Base-by-base conservation (phyloP, 2,329 filamentous ascomycete species). In the Coniochaeta prunicola region DNA sequence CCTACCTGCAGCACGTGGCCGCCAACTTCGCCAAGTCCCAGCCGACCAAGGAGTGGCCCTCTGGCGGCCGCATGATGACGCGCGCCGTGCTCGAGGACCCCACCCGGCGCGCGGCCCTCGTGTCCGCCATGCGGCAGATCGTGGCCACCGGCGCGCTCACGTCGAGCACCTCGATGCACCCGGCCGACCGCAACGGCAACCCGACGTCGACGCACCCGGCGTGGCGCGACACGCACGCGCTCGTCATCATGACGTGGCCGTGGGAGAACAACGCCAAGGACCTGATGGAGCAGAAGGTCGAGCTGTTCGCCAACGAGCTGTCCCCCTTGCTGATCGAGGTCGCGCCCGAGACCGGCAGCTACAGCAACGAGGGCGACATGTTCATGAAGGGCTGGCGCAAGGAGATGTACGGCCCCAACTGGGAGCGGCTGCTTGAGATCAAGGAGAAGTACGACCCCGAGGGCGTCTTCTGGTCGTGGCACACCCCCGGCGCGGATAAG, bases 1-100 rank as follows among this genome's bases (percentile, higher is more conserved):
- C 50, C 30, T 53, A 31, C 57, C 59, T 60, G 17, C n/a, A 55
- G 48, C 59, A 45, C 33, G 59, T 60, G 10, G 56, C 50, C 33
- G 54, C 59, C 26, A 45, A 56, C 42, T 59, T 62, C 40, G 59
- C 58, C 53, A 61, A 21, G 53, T 55, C 53, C 30, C 53, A 55
- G 30, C 53, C 53, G 19, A 55, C 53, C 19, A 55, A 55, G 53
- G 53, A 55, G n/a, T 55, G 53, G 53, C 53, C 53, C n/a, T 55
- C 36, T 4, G 56, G 56, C 56, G 56, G 56, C 56, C 56, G 56
- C 28, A 5, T 57, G 7, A 57, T 57, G 38, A 24, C 56, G 8
- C 56, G 56, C 56, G 13, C n/a, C 3, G 56, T 50, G 15, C 56
- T 57, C 38, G 28, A 57, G 28, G 33, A 31, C 28, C 56, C 56